phyloP scores from a whole-genome alignment of 176 grass and related monocot species.

The Tillandsia leiboldiana region DNA sequence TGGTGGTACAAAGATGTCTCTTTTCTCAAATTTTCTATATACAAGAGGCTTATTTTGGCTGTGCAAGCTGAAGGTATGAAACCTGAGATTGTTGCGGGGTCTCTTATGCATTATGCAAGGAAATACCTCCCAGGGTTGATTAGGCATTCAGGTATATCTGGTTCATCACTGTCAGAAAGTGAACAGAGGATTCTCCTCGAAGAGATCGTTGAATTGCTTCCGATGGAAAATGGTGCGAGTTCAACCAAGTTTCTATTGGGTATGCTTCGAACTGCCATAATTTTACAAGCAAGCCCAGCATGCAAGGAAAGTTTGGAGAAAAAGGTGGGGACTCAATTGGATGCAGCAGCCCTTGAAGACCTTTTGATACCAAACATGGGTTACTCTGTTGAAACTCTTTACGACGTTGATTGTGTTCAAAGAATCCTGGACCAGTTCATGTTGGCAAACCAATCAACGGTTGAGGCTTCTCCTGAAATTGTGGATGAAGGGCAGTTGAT shows the following conservation, averaged over 20 bases:
- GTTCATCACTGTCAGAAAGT: constrained; percentile 27
- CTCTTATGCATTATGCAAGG: constrained; percentile 63
- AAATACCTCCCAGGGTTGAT: constrained; percentile 47
- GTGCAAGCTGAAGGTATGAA: constrained; percentile 54
- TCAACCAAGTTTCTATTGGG: constrained; percentile 52
- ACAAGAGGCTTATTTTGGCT: constrained; percentile 55
- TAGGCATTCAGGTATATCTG: constrained; percentile 15
- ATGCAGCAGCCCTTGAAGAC: constrained; percentile 59
- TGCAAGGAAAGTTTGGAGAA: constrained; percentile 65
- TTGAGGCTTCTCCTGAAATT: constrained; percentile 35
- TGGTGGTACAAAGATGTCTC: constrained; percentile 83
- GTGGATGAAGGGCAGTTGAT: constrained; percentile 36
- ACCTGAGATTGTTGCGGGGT: constrained; percentile 45
- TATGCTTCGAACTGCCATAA: constrained; percentile 44
- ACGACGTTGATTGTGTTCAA: constrained; percentile 76
- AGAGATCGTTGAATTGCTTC: constrained; percentile 57
- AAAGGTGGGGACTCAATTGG: constrained; percentile 45
- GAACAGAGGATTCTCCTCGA: constrained; percentile 60
- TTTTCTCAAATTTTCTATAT: constrained; percentile 42
- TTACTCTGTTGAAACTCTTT: constrained; percentile 54
- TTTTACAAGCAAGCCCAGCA: constrained; percentile 40
- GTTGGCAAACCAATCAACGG: constrained; percentile 17
- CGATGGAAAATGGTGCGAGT: constrained; percentile 36
- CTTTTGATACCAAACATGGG: constrained; percentile 50
- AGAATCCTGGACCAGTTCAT: constrained; percentile 73